Evolutionary conservation across 73 alveolate species (phyloP).

Genomic region (Tetrahymena malaccensis): DNA sequence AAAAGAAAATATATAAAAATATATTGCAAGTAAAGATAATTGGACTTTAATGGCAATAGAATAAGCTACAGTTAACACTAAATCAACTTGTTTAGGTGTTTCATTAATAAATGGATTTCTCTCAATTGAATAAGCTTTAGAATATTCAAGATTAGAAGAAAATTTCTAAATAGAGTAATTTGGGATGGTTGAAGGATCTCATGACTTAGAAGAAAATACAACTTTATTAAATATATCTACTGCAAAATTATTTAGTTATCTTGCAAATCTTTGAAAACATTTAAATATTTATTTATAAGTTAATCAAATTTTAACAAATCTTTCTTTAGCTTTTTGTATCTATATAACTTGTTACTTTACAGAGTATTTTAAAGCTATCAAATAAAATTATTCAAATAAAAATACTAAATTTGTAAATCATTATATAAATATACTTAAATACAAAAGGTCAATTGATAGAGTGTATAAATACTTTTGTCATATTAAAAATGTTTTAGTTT

Average conservation of each 20-base stretch:
- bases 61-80: constrained; percentile 1
- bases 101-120: neutral
- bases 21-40: constrained; percentile 1
- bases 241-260: constrained; percentile 20
- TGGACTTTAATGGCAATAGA: constrained; percentile 27
- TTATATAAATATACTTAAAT: too few relatives aligned
- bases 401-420: too few relatives aligned
- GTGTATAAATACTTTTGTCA: too few relatives aligned
- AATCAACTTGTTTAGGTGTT: constrained; percentile 22
- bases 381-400: too few relatives aligned
- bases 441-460: too few relatives aligned
- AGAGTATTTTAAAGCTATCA: neutral
- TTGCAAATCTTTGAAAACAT: neutral
- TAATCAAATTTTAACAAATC: neutral
- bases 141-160: constrained; percentile 34
- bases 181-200: constrained; percentile 41
- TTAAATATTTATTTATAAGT: neutral
- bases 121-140: constrained; percentile 8
- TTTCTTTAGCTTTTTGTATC: too few relatives aligned
- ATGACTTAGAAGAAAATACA: constrained; percentile 37
- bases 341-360: too few relatives aligned
- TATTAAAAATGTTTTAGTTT: too few relatives aligned
- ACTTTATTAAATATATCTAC: constrained; percentile 9
- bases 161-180: constrained; percentile 12
- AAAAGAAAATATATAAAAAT: neutral